Evolutionary conservation across 768 basidiomycete species (phyloP), one percentile per base, ranked within the genome.

Genomic region (Tephrocybe sp.): DNA sequence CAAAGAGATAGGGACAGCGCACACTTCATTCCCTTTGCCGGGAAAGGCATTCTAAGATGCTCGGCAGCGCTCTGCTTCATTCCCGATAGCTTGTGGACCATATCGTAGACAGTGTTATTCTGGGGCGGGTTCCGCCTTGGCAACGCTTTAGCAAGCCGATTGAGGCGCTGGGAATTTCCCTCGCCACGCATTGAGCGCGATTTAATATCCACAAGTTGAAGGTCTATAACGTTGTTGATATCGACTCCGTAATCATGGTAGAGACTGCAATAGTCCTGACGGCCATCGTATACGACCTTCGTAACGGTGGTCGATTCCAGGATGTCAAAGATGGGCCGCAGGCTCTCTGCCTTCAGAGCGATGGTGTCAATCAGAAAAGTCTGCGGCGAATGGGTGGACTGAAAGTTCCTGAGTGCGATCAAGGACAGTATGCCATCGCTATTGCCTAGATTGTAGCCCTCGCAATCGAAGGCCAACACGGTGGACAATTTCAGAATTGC

Each of bases 281-380:
- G 51, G 20, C 59, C 57, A 48, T 61, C 59, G 42, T 51, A 61
- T 12, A 61, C 43, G 26, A 61, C 45, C 23, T 61, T 61, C 25
- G 12, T 24, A 33, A 58, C 24, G 8, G 14, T n/a, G 4, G 30
- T 7, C 3, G 54, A 54, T 39, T 58, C 45, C 15, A 61, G 50
- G 17, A 58, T 39, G 41, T 56, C 41, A 36, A 51, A 57, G 11
- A 61, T 14, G 8, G 53, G 55, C 2, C 42, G 50, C 14, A 59
- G 38, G 9, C 32, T 10, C n/a, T 45, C n/a, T 18, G 18, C 18
- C 3, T 11, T 14, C 14, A 57, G 50, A 11, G 37, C 43, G 12
- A 61, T 15, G 37, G 40, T 45, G 30, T 59, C 58, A 41, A 59
- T n/a, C 30, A 61, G 48, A 45, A 40, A 58, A 21, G 45, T 49